Evolutionary conservation across 2,329 filamentous ascomycete species (phyloP), one percentile per base, ranked within the genome.

Genomic region (Colletotrichum sidae): DNA sequence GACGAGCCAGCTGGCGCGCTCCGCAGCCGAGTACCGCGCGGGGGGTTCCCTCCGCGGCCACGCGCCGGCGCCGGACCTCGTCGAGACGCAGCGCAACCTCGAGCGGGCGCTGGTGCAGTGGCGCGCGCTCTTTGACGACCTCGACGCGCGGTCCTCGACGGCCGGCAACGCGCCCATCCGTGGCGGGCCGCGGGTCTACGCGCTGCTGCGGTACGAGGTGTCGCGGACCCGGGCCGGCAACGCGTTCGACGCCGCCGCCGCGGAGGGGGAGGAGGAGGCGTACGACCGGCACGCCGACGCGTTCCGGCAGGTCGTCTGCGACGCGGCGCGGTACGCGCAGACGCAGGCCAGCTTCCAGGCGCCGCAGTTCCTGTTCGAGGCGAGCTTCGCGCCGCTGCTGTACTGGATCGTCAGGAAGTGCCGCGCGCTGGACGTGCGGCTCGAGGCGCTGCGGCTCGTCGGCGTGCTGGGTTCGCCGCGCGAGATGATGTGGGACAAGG

Each of bases 371-470:
- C 10, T 46, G 1, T 60, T 60, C 13, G 56, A 60, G 12, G 42
- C 47, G 2, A 41, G 56, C 2, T 60, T 46, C 17, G 33, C 41
- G 1, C 56, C 56, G 8, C 34, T 49, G 25, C 41, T 60, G 8
- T 60, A 45, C 41, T 53, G 52, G 39, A 53, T 53, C 8, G 39
- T 34, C n/a, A 45, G 39, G 0, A 60, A 60, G 17, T 60, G 56
- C 49, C 47, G 56, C 4, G 47, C 56, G 62, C 83, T 77, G 0
- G 69, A 77, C 10, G 72, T 81, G 2, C 71, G 80, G 6, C 73
- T 79, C 2, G 73, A 76, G 2, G 80, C 80, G 0, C 71, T 81
- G 0, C 69, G 73, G 8, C 72, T 81, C 7, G 38, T 65, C 2
- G 35, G 38, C 2, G 41, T 13, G 10, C 15, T 61, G 17, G 45